Percentiles rank a stretch among this genome's conserved stretches.
Evolutionary conservation across 129 eudicot species (phyloP).

Genomic region (Flaveria robusta): DNA sequence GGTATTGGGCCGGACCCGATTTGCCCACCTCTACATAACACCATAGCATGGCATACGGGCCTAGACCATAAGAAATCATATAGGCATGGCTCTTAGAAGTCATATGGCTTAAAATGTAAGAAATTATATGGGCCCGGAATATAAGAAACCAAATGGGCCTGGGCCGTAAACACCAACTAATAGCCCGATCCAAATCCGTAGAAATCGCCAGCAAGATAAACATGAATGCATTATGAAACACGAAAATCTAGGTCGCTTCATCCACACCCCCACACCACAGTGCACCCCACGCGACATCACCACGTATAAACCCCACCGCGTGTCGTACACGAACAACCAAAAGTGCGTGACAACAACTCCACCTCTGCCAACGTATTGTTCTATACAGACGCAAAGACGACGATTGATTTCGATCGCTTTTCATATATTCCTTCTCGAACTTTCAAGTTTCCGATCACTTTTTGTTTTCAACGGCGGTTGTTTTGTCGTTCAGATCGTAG

Average conservation of each 20-base stretch:
- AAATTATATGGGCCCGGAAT: neutral
- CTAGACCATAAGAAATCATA: no score
- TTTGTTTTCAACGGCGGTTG: neutral
- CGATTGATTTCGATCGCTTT: slow-evolving; percentile 12
- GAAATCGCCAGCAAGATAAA: slow-evolving; percentile 24
- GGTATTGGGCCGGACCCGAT: no score
- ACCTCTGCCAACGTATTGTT: slow-evolving; percentile 27
- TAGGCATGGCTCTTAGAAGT: no score
- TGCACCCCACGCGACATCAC: slow-evolving; percentile 15
- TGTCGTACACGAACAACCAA: neutral
- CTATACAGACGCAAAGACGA: slow-evolving; percentile 26
- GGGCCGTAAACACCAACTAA: neutral
- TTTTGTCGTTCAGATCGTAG: slow-evolving; percentile 1
- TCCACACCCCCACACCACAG: slow-evolving; percentile 10
- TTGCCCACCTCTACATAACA: no score
- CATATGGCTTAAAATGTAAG: no score
- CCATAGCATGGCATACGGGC: no score
- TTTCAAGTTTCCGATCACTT: slow-evolving; percentile 25
- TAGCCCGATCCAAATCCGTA: neutral
- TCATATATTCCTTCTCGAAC: slow-evolving; percentile 13
- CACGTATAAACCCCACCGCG: slow-evolving; percentile 5
- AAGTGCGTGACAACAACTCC: slow-evolving; percentile 31
- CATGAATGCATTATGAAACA: slow-evolving; percentile 22
- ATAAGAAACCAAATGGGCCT: neutral
- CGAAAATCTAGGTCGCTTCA: slow-evolving; percentile 24